Evolutionary conservation across 805 yeast species (phyloP).

Genomic region (Kluyveromyces nonfermentans): DNA sequence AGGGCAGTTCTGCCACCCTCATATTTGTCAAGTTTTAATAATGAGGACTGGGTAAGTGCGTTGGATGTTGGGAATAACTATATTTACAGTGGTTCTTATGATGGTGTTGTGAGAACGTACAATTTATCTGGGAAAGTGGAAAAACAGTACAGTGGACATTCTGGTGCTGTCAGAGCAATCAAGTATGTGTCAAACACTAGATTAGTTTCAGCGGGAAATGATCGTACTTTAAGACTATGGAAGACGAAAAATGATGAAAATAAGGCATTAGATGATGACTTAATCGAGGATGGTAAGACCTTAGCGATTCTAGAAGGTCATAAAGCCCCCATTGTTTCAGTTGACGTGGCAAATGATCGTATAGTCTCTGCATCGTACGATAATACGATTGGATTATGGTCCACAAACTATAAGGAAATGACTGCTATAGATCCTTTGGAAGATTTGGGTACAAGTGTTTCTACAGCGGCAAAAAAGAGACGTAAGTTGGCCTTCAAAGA

Average conservation of each 20-base stretch:
- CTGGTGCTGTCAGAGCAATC: slow-evolving; percentile 76
- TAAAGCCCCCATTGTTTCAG: slow-evolving; percentile 70
- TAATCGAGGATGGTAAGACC: slow-evolving; percentile 60
- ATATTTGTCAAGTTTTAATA: slow-evolving; percentile 73
- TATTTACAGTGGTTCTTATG: slow-evolving; percentile 84
- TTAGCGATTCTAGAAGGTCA: slow-evolving; percentile 86
- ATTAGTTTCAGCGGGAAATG: slow-evolving; percentile 80
- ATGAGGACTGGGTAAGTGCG: slow-evolving; percentile 94
- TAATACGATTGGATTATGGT: slow-evolving; percentile 76
- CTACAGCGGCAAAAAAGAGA: slow-evolving; percentile 83
- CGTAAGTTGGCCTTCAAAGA: slow-evolving; percentile 72
- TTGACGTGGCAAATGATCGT: slow-evolving; percentile 47
- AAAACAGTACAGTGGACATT: slow-evolving; percentile 78
- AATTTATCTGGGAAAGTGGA: slow-evolving; percentile 71
- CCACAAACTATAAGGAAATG: slow-evolving; percentile 79
- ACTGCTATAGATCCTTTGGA: slow-evolving; percentile 44
- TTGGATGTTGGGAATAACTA: slow-evolving; percentile 33
- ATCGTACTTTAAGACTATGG: slow-evolving; percentile 85
- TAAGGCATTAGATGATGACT: slow-evolving; percentile 29
- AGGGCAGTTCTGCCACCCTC: slow-evolving; percentile 93
- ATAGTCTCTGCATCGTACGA: slow-evolving; percentile 84
- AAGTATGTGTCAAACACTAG: slow-evolving; percentile 69
- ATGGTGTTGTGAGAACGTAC: slow-evolving; percentile 89
- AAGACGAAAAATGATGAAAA: slow-evolving; percentile 41
- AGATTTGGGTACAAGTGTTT: slow-evolving; percentile 38